phyloP scores from a whole-genome alignment of 1,284 basidiomycete genomes.

The Volvariella surrecta region DNA sequence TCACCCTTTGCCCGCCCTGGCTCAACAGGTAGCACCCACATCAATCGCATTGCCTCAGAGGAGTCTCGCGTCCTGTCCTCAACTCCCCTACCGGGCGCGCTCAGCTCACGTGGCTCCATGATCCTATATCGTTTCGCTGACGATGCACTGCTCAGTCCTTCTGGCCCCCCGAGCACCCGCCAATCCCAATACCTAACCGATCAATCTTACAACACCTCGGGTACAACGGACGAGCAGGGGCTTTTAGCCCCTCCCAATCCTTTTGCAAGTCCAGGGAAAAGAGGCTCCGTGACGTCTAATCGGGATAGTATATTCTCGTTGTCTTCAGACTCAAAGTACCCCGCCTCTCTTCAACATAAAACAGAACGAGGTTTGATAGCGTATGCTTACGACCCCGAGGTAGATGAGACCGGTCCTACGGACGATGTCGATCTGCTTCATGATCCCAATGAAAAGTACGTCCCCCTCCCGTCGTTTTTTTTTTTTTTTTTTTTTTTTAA shows the following conservation, averaged over 20 bases:
- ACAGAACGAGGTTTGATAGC: constrained; percentile 22
- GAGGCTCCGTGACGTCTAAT: constrained; percentile 15
- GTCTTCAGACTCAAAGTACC: constrained; percentile 26
- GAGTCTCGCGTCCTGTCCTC: background rate
- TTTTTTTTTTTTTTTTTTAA: constrained; percentile 1
- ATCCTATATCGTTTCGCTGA: constrained; percentile 24
- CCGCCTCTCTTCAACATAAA: constrained; percentile 10
- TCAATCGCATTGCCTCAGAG: background rate
- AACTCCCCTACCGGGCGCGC: background rate
- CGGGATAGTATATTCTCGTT: constrained; percentile 20
- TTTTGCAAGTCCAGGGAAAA: constrained; percentile 7
- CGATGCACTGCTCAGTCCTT: background rate
- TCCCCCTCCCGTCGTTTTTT: constrained; percentile 4
- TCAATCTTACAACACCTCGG: background rate
- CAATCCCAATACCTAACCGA: background rate
- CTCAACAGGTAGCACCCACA: background rate
- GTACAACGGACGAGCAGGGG: constrained; percentile 8
- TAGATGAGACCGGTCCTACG: constrained; percentile 17
- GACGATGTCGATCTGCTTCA: constrained; percentile 22
- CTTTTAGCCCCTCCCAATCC: constrained; percentile 10
- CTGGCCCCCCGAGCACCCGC: background rate
- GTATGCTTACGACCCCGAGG: constrained; percentile 26
- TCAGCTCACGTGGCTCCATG: constrained; percentile 18
- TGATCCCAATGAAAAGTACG: constrained; percentile 16
- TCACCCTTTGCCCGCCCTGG: background rate